Percentiles rank a stretch among this genome's conserved stretches.
Conservation (phyloP, 148 eudicot genomes). For the Dianthus caryophyllus region DNA sequence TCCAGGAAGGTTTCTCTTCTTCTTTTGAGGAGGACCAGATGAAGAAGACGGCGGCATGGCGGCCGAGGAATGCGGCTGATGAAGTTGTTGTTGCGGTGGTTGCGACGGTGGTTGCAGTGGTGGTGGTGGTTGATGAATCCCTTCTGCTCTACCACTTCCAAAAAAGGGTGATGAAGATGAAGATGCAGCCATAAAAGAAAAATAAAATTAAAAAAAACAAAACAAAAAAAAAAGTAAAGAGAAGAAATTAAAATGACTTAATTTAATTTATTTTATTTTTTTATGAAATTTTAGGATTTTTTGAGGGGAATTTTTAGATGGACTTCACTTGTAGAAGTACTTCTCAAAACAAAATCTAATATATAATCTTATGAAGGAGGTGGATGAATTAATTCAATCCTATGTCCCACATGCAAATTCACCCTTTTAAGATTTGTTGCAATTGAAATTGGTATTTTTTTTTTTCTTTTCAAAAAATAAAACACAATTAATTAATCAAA, state of each 20-base stretch:
- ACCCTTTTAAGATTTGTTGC: constrained; percentile 19
- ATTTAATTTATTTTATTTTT: neutral
- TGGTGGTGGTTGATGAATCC: neutral
- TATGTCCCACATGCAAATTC: constrained; percentile 34
- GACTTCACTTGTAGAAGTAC: too few relatives aligned
- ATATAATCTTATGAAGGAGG: constrained; percentile 23
- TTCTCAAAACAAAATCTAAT: constrained; percentile 21
- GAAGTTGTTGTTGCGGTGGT: neutral
- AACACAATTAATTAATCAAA: neutral
- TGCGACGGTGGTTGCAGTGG: constrained; percentile 12
- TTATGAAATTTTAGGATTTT: too few relatives aligned
- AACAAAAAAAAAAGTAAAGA: neutral
- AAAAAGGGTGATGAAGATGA: constrained; percentile 31
- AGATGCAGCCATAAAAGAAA: constrained; percentile 26
- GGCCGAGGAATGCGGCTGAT: neutral
- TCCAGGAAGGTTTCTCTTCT: constrained; percentile 43
- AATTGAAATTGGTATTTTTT: constrained; percentile 5
- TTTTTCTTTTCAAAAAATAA: too few relatives aligned
- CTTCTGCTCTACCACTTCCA: constrained; percentile 23
- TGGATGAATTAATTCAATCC: constrained; percentile 21
- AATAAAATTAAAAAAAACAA: too few relatives aligned
- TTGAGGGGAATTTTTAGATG: too few relatives aligned
- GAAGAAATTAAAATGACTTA: neutral
- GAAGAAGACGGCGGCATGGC: constrained; percentile 22
- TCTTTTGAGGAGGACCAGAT: constrained; percentile 24